A percentile compares a stretch with the other conserved stretches of the same genome.
Conservation (phyloP, 768 basidiomycete species). For the Phaffia australis region DNA sequence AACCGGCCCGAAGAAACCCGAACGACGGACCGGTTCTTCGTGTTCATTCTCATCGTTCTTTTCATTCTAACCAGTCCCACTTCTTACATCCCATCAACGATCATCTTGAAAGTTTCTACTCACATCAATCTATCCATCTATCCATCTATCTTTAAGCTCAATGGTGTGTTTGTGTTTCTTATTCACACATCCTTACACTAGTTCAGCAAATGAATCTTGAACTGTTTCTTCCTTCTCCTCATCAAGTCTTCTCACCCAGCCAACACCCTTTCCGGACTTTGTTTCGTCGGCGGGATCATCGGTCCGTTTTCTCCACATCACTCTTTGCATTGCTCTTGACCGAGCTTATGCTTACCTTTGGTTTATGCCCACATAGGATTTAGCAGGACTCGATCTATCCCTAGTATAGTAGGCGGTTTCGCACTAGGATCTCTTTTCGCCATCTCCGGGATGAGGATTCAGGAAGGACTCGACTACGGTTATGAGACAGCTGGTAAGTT, state of each 20-base stretch:
- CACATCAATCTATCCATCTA: too few species aligned
- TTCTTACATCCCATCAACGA: too few species aligned
- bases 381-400: slow-evolving; percentile 29
- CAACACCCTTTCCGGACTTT: slow-evolving; percentile 13
- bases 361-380: slow-evolving; percentile 7
- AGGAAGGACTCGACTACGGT: slow-evolving; percentile 37
- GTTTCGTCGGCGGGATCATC: slow-evolving; percentile 18
- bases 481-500: slow-evolving; percentile 36
- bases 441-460: slow-evolving; percentile 34
- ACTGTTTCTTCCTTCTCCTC: neutral
- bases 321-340: neutral
- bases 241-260: slow-evolving; percentile 18
- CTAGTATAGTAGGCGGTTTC: slow-evolving; percentile 33
- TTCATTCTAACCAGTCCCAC: too few species aligned
- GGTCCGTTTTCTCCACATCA: neutral
- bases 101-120: too few species aligned
- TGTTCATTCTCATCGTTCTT: too few species aligned
- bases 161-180: too few species aligned
- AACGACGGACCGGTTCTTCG: too few species aligned
- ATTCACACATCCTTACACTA: too few species aligned
- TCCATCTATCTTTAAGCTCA: too few species aligned
- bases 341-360: neutral
- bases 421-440: slow-evolving; percentile 35
- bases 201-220: too few species aligned
- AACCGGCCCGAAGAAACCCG: too few species aligned